Evolutionary conservation across 2,329 filamentous ascomycete genomes (phyloP).

Genomic region (Penicillium sp.): DNA sequence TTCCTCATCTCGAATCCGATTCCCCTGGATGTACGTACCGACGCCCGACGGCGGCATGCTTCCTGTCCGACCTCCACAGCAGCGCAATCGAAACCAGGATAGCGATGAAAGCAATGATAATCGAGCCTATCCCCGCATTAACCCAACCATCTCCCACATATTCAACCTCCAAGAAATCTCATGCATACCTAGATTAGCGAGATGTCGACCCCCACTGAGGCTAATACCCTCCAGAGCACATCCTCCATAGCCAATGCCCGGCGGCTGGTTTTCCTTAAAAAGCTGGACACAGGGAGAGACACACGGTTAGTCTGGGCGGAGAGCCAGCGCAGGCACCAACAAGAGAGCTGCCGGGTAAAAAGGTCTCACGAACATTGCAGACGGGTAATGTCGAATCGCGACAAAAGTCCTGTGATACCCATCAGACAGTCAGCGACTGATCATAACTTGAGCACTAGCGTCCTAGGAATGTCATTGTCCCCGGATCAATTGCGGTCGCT

Average conservation of each 20-base stretch:
- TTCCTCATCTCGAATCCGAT: not conserved
- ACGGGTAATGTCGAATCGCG: constrained; percentile 80
- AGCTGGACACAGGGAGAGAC: constrained; percentile 55
- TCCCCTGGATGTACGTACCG: constrained; percentile 61
- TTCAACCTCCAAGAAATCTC: not conserved
- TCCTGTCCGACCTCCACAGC: constrained; percentile 79
- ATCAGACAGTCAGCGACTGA: constrained; percentile 28
- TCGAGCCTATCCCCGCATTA: constrained; percentile 67
- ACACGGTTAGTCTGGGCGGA: constrained; percentile 4
- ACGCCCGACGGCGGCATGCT: constrained; percentile 90
- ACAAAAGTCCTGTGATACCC: constrained; percentile 70
- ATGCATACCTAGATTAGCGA: constrained; percentile 79
- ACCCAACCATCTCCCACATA: constrained; percentile 4
- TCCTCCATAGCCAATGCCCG: constrained; percentile 63
- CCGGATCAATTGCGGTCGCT: not conserved
- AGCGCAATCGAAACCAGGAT: constrained; percentile 70
- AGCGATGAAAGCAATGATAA: constrained; percentile 77
- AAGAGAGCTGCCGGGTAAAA: not conserved
- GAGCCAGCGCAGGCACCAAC: not conserved
- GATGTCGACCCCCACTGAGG: constrained; percentile 64
- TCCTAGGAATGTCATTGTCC: not conserved
- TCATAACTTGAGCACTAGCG: not conserved
- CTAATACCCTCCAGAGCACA: constrained; percentile 77
- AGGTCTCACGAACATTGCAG: constrained; percentile 71
- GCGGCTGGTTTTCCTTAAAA: constrained; percentile 64